Evolutionary conservation across 139 green algal genomes (phyloP).

Genomic region (Tetraselmis chui): DNA sequence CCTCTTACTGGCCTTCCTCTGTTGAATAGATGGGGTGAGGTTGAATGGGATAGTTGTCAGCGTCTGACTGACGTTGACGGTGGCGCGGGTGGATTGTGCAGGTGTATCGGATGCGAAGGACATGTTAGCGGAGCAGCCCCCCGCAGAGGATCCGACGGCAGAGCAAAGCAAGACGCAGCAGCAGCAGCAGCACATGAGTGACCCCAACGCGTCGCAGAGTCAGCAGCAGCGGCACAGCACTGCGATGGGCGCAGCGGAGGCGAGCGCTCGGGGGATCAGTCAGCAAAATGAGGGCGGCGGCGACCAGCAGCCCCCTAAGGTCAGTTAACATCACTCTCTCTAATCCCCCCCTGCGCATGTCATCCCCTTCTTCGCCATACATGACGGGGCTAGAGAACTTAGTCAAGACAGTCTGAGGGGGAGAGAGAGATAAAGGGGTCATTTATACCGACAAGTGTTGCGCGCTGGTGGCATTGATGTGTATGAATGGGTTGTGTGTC

Average conservation of each 20-base stretch:
- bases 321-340: too few relatives aligned
- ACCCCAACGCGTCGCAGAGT: conserved; percentile 10
- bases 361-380: background rate
- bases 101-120: background rate
- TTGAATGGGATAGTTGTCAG: too few relatives aligned
- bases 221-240: conserved; percentile 24
- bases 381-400: too few relatives aligned
- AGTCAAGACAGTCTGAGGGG: too few relatives aligned
- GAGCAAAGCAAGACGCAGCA: conserved; percentile 9
- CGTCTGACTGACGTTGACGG: too few relatives aligned
- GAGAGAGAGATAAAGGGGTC: too few relatives aligned
- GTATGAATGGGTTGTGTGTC: too few relatives aligned
- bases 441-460: too few relatives aligned
- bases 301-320: conserved; percentile 8
- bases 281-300: conserved; percentile 10
- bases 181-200: conserved; percentile 13
- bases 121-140: background rate
- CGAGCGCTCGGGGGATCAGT: background rate
- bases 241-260: conserved; percentile 17
- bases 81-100: too few relatives aligned
- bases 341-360: background rate
- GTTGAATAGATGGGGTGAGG: too few relatives aligned
- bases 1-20: too few relatives aligned
- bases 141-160: conserved; percentile 13
- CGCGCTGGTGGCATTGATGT: too few relatives aligned